Evolutionary conservation across 345 rosid species (phyloP).

Genomic region (Ceriops decandra): DNA sequence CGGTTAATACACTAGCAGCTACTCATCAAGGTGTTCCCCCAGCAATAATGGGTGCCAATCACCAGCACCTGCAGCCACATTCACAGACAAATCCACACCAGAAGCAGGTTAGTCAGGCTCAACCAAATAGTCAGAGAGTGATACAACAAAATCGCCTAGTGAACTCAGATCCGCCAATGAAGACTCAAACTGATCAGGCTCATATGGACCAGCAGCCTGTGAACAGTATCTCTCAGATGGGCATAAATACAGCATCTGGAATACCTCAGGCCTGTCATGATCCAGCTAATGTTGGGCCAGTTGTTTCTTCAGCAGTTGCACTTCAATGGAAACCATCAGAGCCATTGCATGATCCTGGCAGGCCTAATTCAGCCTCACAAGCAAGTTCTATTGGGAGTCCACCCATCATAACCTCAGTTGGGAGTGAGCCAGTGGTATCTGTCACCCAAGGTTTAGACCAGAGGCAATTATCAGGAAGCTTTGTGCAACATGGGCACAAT

Average conservation of each 20-base stretch:
- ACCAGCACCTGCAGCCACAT: conserved; percentile 36
- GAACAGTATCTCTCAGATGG: conserved; percentile 36
- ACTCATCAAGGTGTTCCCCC: conserved; percentile 50
- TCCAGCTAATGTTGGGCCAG: conserved; percentile 33
- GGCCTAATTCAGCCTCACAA: conserved; percentile 41
- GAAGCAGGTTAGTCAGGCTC: conserved; percentile 57
- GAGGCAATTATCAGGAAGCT: conserved; percentile 58
- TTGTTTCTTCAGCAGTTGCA: conserved; percentile 37
- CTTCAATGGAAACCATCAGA: conserved; percentile 61
- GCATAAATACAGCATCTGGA: conserved; percentile 32
- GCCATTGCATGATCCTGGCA: conserved; percentile 37
- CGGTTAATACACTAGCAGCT: conserved; percentile 42
- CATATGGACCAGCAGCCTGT: conserved; percentile 46
- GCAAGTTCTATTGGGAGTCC: conserved; percentile 43
- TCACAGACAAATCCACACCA: conserved; percentile 38
- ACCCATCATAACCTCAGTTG: conserved; percentile 42
- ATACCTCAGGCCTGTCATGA: conserved; percentile 46
- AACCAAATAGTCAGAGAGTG: conserved; percentile 52
- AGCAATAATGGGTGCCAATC: conserved; percentile 29
- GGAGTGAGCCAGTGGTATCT: conserved; percentile 48
- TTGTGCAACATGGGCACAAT: conserved; percentile 42
- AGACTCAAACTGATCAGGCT: conserved; percentile 54
- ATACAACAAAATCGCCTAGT: conserved; percentile 52
- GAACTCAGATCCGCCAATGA: conserved; percentile 43
- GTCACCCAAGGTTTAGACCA: conserved; percentile 49